These are phyloP conservation scores for Emericellopsis cladophorae DNA, from an alignment of 2,329 filamentous ascomycete genomes.

Conservation along the genomic window DNA sequence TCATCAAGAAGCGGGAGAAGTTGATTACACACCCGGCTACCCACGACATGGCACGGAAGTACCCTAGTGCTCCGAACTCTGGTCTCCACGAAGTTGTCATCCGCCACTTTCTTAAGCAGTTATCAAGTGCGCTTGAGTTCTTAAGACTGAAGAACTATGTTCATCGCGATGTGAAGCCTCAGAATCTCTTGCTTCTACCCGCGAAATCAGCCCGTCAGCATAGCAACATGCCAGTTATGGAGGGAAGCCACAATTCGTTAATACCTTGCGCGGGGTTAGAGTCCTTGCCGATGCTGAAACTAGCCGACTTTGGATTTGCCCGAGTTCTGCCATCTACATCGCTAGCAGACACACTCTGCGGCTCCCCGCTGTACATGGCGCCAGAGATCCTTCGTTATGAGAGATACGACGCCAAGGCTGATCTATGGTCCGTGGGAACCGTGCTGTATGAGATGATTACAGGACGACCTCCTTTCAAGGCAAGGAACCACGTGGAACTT, in stretches of 20 bases:
- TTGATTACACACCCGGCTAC: constrained; percentile 70
- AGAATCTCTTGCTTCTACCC: constrained; percentile 85
- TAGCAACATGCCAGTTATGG: constrained; percentile 47
- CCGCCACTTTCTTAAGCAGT: constrained; percentile 90
- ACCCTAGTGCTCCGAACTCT: constrained; percentile 69
- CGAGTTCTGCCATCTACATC: constrained; percentile 82
- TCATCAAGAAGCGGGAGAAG: constrained; percentile 88
- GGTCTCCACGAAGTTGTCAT: constrained; percentile 96
- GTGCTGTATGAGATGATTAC: constrained; percentile 93
- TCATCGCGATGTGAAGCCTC: constrained; percentile 93
- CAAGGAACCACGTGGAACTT: constrained; percentile 87
- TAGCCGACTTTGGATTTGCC: constrained; percentile 98
- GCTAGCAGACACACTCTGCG: constrained; percentile 89
- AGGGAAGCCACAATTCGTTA: constrained; percentile 65
- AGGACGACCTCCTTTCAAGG: constrained; percentile 80
- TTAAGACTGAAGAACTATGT: constrained; percentile 76
- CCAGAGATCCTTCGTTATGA: constrained; percentile 95
- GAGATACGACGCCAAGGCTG: constrained; percentile 92
- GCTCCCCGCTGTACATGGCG: constrained; percentile 96
- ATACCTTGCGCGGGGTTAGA: constrained; percentile 69
- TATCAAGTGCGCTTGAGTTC: constrained; percentile 84
- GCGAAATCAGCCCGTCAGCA: constrained; percentile 58
- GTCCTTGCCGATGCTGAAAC: constrained; percentile 89
- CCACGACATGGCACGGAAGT: constrained; percentile 83
- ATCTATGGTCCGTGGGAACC: constrained; percentile 95